Base-by-base conservation (phyloP, 768 basidiomycete genomes). In the Chiua virens region DNA sequence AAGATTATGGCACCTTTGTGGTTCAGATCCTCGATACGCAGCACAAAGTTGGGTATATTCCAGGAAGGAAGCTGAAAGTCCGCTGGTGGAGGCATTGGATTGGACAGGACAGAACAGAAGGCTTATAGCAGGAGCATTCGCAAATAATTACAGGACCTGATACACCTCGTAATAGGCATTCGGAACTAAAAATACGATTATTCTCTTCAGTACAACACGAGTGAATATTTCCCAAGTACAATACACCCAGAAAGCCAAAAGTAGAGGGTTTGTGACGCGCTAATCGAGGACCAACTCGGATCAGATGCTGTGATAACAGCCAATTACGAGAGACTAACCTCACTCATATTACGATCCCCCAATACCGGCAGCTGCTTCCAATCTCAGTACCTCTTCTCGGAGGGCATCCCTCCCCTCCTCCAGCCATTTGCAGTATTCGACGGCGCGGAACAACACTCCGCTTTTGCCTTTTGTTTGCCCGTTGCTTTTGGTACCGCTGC, bases 401-500 rank as follows among this genome's bases (percentile, higher is more conserved):
- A 96, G 73, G 0, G 86, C 85, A 42, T 85, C 81, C 42, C 85
- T 77, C 8, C 89, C 87, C 61, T 92, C 84, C 63, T 93, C 91
- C n/a, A 94, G 72, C 87, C 87, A 95, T 32, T 74, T 79, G 62
- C 87, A 83, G 59, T 94, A 92, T 61, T 92, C 88, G 48, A 87
- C 89, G 3, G 92, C 90, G 34, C 90, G 82, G 65, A 92, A 91
- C 41, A 96, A 69, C 3, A 93, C 89, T 0, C 90, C 91, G 55
- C 89, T 92, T 75, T 96, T 96, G 32, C 91, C 90, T 68, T 92
- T 92, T 41, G 79, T 86, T 55, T 82, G 78, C 0, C 82, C 81
- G 55, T 86, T 86, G 44, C 76, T 83, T 15, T 80, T 57, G 23
- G 68, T 80, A 3, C 87, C 85, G 56, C 84, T 88, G 30, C 87